These are phyloP conservation scores for Pleomassaria siparia DNA, from an alignment of 2,329 filamentous ascomycete species.

Conservation along the genomic window DNA sequence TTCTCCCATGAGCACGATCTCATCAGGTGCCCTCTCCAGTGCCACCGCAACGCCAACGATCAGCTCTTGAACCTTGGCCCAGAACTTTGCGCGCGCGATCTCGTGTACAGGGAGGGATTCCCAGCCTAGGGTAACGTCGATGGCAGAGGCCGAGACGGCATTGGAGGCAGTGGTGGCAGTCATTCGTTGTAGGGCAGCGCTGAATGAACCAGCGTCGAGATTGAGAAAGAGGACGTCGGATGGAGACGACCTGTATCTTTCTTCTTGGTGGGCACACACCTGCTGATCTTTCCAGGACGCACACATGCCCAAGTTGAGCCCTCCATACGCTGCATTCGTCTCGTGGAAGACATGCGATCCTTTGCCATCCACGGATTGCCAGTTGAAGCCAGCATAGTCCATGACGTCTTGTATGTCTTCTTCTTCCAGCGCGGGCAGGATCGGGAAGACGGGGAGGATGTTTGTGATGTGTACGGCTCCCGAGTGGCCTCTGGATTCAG, in stretches of 20 bases:
- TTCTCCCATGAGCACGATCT: constrained; percentile 25
- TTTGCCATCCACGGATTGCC: background rate
- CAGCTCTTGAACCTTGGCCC: constrained; percentile 23
- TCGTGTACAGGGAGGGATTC: constrained; percentile 27
- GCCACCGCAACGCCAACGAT: constrained; percentile 16
- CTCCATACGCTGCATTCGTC: constrained; percentile 23
- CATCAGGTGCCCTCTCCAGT: constrained; percentile 18
- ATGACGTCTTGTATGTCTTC: constrained; percentile 21
- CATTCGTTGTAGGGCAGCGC: constrained; percentile 19
- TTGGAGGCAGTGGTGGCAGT: constrained; percentile 7
- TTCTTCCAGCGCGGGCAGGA: constrained; percentile 9
- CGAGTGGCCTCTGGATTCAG: background rate
- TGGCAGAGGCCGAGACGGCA: constrained; percentile 9
- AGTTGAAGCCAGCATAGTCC: constrained; percentile 14
- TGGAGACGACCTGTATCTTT: constrained; percentile 10
- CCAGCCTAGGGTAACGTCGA: constrained; percentile 25
- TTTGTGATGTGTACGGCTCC: constrained; percentile 6
- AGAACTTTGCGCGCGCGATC: constrained; percentile 23
- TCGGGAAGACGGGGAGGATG: constrained; percentile 21
- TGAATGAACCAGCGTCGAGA: constrained; percentile 31
- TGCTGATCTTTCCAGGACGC: constrained; percentile 7
- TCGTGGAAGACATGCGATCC: constrained; percentile 14
- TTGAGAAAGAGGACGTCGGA: constrained; percentile 26
- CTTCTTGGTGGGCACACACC: constrained; percentile 11
- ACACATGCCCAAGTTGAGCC: constrained; percentile 18